Evolutionary conservation across 768 basidiomycete species (phyloP).

Genomic region (Tephrocybe sp.): DNA sequence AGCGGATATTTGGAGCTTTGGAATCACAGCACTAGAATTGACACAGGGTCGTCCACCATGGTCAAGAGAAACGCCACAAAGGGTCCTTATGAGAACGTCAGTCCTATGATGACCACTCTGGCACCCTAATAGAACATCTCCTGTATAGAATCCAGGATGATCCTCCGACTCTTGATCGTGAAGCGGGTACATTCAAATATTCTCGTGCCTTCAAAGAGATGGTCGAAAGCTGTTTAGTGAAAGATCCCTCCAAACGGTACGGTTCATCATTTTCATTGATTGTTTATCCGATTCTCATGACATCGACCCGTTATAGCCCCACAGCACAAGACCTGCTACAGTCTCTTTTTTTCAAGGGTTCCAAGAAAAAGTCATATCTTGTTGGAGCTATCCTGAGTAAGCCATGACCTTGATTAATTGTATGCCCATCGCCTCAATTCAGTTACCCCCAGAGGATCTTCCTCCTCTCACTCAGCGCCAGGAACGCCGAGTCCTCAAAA

Average conservation of each 20-base stretch:
- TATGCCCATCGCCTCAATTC: background rate
- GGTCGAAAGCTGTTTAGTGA: conserved; percentile 76
- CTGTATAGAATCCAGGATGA: conserved; percentile 64
- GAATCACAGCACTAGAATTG: conserved; percentile 91
- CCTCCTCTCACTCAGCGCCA: conserved; percentile 73
- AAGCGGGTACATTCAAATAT: conserved; percentile 70
- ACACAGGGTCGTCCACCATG: conserved; percentile 86
- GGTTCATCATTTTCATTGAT: conserved; percentile 5
- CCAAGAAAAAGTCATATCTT: conserved; percentile 78
- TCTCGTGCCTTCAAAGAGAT: conserved; percentile 81
- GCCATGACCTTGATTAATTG: conserved; percentile 15
- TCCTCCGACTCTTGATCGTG: conserved; percentile 73
- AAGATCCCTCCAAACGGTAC: conserved; percentile 79
- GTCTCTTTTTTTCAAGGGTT: conserved; percentile 72
- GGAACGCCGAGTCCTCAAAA: conserved; percentile 54
- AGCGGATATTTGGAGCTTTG: conserved; percentile 96
- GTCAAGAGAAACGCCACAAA: conserved; percentile 69
- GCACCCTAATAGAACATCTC: background rate
- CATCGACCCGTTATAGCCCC: conserved; percentile 45
- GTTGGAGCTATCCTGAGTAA: conserved; percentile 71
- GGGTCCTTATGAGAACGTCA: conserved; percentile 74
- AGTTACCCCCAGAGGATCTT: conserved; percentile 46
- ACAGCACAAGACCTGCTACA: conserved; percentile 75
- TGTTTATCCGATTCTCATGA: no score
- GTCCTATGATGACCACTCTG: conserved; percentile 8